Evolutionary conservation across 2,329 filamentous ascomycete genomes (phyloP), one percentile per base, ranked within the genome.

Genomic region (Aspergillus calidoustus): DNA sequence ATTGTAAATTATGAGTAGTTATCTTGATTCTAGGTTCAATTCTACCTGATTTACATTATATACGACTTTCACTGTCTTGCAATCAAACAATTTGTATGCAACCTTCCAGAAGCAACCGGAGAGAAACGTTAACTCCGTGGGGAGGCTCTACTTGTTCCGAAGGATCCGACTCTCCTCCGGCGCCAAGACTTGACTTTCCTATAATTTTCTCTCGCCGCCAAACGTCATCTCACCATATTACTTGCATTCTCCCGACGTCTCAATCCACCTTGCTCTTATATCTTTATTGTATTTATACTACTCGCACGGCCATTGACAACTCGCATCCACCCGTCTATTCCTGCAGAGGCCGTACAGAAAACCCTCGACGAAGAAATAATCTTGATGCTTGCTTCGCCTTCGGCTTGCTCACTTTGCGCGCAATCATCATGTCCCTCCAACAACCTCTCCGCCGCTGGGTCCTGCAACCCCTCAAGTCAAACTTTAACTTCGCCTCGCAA

Each of bases 381-480:
- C 23, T 28, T 28, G 6, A 28, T 28, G 25, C 25, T 28, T 28
- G 25, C 25, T 28, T 7, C 25, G 25, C 25, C 25, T 28, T 28
- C 6, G 4, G 25, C 25, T 28, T 28, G 25, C 25, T 28, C 25
- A 28, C 6, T 28, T 28, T 28, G 25, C 25, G 25, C 25, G 25
- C 25, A 28, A 50, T 15, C n/a, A 46, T 43, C 44, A 67, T 67
- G 66, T 49, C 54, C 28, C 56, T 64, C 19, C 63, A 54, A 34
- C 50, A 56, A 22, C 25, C 56, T n/a, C 56, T 68, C 31, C 61
- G 66, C n/a, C 66, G 66, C 60, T 72, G 68, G 71, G 50, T 70
- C 54, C 64, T 65, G 34, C 66, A 46, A 54, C 23, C 54, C 9
- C 34, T 51, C 25, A 54, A 49, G 11, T 15, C 13, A 31, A 46